A percentile compares a stretch with the other conserved stretches of the same genome.
phyloP scores from a whole-genome alignment of 805 yeast genomes.

The Brettanomyces anomalus region DNA sequence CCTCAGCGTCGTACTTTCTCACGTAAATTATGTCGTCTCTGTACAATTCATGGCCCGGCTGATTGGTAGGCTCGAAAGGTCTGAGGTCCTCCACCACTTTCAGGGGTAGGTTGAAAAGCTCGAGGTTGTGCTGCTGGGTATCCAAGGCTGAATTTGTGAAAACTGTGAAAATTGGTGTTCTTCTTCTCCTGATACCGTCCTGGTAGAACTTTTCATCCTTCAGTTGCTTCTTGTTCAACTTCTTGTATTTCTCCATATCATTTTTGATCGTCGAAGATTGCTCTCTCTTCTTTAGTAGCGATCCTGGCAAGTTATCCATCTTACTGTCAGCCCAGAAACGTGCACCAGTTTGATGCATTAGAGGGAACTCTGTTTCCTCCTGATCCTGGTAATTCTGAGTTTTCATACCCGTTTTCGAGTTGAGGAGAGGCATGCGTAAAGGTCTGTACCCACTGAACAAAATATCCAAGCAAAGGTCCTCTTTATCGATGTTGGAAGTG shows the following conservation, averaged over 20 bases:
- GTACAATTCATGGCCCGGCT: conserved; percentile 24
- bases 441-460: conserved; percentile 23
- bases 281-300: conserved; percentile 4
- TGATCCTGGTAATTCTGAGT: no score
- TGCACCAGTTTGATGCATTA: no score
- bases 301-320: no score
- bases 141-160: conserved; percentile 24
- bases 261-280: conserved; percentile 19
- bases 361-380: no score
- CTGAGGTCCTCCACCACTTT: conserved; percentile 17
- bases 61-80: conserved; percentile 14
- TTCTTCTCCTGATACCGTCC: conserved; percentile 17
- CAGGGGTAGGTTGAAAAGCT: conserved; percentile 25
- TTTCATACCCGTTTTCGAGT: no score
- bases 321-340: no score
- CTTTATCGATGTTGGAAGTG: conserved; percentile 23
- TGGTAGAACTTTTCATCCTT: conserved; percentile 18
- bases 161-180: conserved; percentile 21
- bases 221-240: conserved; percentile 9
- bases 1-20: conserved; percentile 24
- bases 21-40: conserved; percentile 25
- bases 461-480: conserved; percentile 20
- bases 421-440: conserved; percentile 16
- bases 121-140: conserved; percentile 26
- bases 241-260: conserved; percentile 20